Percentiles rank a stretch among this genome's conserved stretches.
phyloP scores from a whole-genome alignment of 495 filamentous ascomycete genomes.

The Penicillium paxilli region DNA sequence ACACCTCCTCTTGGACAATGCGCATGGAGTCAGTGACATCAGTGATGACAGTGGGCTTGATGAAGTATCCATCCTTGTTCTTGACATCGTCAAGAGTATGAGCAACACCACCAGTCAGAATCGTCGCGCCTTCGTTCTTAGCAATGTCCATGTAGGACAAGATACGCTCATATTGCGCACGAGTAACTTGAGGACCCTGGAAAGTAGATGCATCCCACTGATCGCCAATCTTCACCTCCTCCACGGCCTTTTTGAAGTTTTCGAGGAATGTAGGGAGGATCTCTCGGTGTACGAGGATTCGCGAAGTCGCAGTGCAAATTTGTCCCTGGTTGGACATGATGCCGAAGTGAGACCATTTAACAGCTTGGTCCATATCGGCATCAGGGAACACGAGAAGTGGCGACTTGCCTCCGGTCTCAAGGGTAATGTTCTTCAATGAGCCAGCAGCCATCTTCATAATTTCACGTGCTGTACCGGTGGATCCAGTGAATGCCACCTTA shows the following conservation, averaged over 20 bases:
- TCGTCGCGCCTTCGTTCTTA: conserved; percentile 77
- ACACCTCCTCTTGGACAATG: conserved; percentile 74
- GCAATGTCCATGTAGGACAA: conserved; percentile 77
- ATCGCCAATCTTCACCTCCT: conserved; percentile 69
- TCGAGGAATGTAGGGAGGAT: conserved; percentile 76
- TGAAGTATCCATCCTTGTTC: conserved; percentile 60
- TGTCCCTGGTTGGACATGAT: conserved; percentile 78
- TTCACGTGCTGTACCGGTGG: conserved; percentile 73
- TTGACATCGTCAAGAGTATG: conserved; percentile 52
- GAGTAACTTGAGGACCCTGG: conserved; percentile 88
- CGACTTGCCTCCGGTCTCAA: conserved; percentile 89
- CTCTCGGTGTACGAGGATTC: conserved; percentile 76
- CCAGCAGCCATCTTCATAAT: conserved; percentile 86
- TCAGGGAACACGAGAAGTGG: conserved; percentile 84
- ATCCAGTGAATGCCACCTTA: conserved; percentile 89
- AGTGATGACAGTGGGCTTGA: conserved; percentile 72
- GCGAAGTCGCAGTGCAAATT: conserved; percentile 84
- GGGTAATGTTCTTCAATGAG: conserved; percentile 40
- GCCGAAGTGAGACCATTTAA: conserved; percentile 79
- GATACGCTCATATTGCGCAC: conserved; percentile 77
- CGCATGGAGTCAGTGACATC: conserved; percentile 66
- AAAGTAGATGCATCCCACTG: conserved; percentile 72
- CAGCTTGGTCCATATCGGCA: conserved; percentile 80
- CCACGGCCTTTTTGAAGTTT: conserved; percentile 65
- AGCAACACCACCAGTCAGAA: conserved; percentile 72